Percentiles rank a stretch among this genome's conserved stretches.
Evolutionary conservation across 2,329 filamentous ascomycete genomes (phyloP).

Genomic region (Scopulariopsis brevicaulis): DNA sequence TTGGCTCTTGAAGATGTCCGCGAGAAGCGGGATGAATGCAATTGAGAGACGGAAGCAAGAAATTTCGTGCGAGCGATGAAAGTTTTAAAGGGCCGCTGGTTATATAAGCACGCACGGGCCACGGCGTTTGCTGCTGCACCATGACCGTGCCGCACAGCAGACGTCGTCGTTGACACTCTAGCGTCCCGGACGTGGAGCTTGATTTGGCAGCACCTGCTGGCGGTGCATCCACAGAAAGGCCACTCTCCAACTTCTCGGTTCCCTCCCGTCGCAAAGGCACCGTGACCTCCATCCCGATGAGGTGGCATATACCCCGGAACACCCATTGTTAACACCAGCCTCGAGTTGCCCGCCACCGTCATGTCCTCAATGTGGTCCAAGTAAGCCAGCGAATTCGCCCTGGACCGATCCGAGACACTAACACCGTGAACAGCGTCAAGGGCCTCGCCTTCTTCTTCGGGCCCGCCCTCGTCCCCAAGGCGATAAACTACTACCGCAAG

Average conservation of each 20-base stretch:
- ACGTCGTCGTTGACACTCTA: too few species aligned
- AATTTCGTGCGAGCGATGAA: background rate
- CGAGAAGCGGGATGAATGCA: background rate
- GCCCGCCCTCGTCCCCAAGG: slow-evolving; percentile 58
- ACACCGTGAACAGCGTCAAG: slow-evolving; percentile 29
- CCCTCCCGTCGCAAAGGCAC: background rate
- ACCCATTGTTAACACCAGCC: background rate
- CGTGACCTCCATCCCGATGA: background rate
- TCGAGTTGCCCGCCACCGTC: background rate
- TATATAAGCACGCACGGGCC: background rate
- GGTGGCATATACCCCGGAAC: background rate
- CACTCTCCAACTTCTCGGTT: background rate
- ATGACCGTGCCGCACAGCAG: background rate
- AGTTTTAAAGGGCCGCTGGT: background rate
- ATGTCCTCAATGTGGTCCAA: slow-evolving; percentile 4
- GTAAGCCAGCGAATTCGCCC: background rate
- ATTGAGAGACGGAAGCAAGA: background rate
- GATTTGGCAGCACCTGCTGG: background rate
- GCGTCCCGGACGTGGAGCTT: background rate
- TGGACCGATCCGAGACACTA: background rate
- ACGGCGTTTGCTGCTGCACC: background rate
- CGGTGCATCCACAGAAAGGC: background rate
- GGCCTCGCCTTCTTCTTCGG: slow-evolving; percentile 53
- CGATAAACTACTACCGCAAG: slow-evolving; percentile 52
- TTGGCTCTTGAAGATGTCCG: background rate